Base-by-base conservation (phyloP, 2,329 filamentous ascomycete genomes). In the Cyphellophora attinorum region DNA sequence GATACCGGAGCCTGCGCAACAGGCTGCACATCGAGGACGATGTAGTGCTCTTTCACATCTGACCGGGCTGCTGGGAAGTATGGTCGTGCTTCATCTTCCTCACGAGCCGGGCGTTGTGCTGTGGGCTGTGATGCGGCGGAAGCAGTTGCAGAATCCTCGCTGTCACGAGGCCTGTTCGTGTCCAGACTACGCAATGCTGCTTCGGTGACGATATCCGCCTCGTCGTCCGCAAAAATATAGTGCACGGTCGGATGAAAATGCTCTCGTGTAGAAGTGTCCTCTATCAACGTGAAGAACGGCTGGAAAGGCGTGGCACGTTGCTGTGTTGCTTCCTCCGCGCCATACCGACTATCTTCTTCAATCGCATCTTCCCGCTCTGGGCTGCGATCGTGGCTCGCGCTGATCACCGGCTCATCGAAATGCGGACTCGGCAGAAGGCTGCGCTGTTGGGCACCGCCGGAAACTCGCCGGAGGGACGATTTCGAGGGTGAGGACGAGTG, bases 201-300 rank as follows among this genome's bases (percentile, higher is more conserved):
- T 23, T 76, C 70, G 1, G 81, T 81, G 23, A 93, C 66, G 29
- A 82, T 65, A 30, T 88, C 81, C 2, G 78, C 74, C 53, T 95
- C 86, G 59, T 96, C 91, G 58, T 96, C 88, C 48, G 76, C 75
- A 64, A 98, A 96, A 52, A 96, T 73, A 62, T 96, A 96, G 62
- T 89, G 85, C 2, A 94, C 77, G 34, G 75, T 77, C 2, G 89
- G 91, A 55, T 96, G 88, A 50, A 85, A 71, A 42, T 85, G 82
- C 29, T 83, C 74, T 49, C 76, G 72, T 6, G 74, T 79, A n/a
- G 75, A 72, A 8, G 71, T 62, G 57, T 94, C 86, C 52, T 84
- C 77, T 45, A 96, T 69, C 27, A 95, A 67, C 1, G 85, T 81
- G 65, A 94, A 95, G 64, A 94, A 81, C 2, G 85, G 84, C 29